Evolutionary conservation across 129 eudicot genomes (phyloP), one percentile per base, ranked within the genome.

Genomic region (Artemisia argyi): DNA sequence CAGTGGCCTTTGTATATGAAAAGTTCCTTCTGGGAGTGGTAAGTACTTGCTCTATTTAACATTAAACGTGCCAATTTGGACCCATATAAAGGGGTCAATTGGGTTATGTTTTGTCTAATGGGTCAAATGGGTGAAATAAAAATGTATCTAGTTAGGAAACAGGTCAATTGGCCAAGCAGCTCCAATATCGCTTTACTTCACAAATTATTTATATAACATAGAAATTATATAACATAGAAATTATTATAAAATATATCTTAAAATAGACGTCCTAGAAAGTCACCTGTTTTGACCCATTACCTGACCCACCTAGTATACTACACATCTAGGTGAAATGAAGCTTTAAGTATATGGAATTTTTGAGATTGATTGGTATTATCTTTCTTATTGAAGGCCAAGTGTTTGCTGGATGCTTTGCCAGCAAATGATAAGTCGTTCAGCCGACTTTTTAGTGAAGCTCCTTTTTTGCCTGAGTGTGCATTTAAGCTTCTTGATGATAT

Each of bases 361-460:
- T 30, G 35, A 26, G 70, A 18, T 47, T 13, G 46, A 77, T 14
- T 19, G 22, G 39, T 30, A 30, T 30, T 30, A 15, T 22, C 15
- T 69, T 59, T 46, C n/a, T 49, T 71, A 9, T 54, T 83, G 65
- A 62, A 94, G 99, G 96, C 86, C 11, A 90, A 73, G 66, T 84
- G 89, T 65, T 83, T 94, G 83, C 85, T 94, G 76, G 91, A 83
- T 66, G 73, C 79, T 62, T 82, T 94, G 55, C 94, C 99, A 44
- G 87, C 99, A 74, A 80, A 87, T 16, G 96, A 94, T 79, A 94
- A 90, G 78, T 88, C 99, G n/a, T 90, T 94, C 71, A 90, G 96
- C 80, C 80, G 97, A 17, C 91, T 90, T 68, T 87, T 94, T 71
- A 86, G 88, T 73, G 99, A 94, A 84, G 97, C 83, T 79, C 99